Evolutionary conservation across 805 yeast species (phyloP), one percentile per base, ranked within the genome.

Genomic region (Candida ficus): DNA sequence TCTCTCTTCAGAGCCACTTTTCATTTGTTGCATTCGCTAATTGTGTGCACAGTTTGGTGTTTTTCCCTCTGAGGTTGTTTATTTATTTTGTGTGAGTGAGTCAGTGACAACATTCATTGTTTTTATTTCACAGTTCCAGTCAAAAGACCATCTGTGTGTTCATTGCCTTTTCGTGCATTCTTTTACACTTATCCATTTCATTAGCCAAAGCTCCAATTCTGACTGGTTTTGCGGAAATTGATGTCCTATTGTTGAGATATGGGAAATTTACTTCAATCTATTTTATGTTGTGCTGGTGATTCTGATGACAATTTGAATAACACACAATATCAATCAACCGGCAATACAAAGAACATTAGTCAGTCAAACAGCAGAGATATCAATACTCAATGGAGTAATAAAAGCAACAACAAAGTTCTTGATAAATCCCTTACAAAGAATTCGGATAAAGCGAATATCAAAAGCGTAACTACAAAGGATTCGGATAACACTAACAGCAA

Each of bases 251-350:
- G 26, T 25, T 25, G 7, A 42, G 25, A 34, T 34, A 65, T 65
- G 70, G 67, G 66, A 45, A 51, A 46, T 35, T 54, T 64, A 45
- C 48, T 62, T 34, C 53, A 65, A 27, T 57, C 66, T 27, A 43
- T 61, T 40, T 52, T 63, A 45, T 63, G 67, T 48, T 61, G 66
- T 45, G 47, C 60, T 36, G 52, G 57, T 33, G 52, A 48, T 20
- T 46, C 52, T 37, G 44, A 46, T 21, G 44, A 49, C 37, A 47
- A 43, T 29, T 38, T 46, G 47, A 36, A 32, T 33, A 44, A 46
- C 38, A 41, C 44, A 41, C 44, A 39, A 40, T 45, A 41, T 39
- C 44, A 36, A 36, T 37, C 43, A 26, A 50, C 47, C 29, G 39
- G 48, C 28, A 35, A 45, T 36, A 41, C 34, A 14, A 35, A 39